Evolutionary conservation across 805 yeast genomes (phyloP).

Genomic region (Myxozyma nipponensis): DNA sequence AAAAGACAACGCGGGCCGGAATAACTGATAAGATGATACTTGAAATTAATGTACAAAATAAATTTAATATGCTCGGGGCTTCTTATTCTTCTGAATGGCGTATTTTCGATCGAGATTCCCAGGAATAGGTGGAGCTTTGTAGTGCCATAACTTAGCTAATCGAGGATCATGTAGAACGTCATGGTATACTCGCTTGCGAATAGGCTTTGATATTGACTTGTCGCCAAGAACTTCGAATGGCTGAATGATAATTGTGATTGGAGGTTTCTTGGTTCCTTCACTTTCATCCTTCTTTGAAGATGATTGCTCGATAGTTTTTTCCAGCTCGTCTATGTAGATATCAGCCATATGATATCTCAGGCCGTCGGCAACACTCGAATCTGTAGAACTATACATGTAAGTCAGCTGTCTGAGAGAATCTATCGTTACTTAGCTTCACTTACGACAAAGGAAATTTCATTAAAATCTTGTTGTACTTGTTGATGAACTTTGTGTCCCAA

Average conservation of each 20-base stretch:
- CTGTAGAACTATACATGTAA: constrained; percentile 6
- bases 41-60: background rate
- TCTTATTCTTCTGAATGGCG: background rate
- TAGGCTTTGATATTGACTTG: constrained; percentile 53
- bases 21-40: background rate
- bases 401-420: constrained; percentile 42
- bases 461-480: constrained; percentile 45
- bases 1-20: constrained; percentile 21
- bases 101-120: background rate
- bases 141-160: constrained; percentile 58
- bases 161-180: constrained; percentile 66
- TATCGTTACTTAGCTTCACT: constrained; percentile 37
- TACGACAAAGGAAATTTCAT: constrained; percentile 34
- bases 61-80: background rate
- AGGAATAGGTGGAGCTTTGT: constrained; percentile 8
- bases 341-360: constrained; percentile 83
- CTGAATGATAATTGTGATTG: constrained; percentile 52
- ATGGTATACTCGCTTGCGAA: constrained; percentile 59
- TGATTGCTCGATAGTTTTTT: constrained; percentile 49
- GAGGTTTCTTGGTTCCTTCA: constrained; percentile 40
- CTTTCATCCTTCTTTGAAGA: background rate
- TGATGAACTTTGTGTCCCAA: constrained; percentile 54
- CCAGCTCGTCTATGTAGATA: constrained; percentile 79
- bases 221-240: constrained; percentile 56
- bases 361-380: constrained; percentile 57